Evolutionary conservation across 352 stramenopile genomes (phyloP).

Genomic region (Pythium scleroteichum): DNA sequence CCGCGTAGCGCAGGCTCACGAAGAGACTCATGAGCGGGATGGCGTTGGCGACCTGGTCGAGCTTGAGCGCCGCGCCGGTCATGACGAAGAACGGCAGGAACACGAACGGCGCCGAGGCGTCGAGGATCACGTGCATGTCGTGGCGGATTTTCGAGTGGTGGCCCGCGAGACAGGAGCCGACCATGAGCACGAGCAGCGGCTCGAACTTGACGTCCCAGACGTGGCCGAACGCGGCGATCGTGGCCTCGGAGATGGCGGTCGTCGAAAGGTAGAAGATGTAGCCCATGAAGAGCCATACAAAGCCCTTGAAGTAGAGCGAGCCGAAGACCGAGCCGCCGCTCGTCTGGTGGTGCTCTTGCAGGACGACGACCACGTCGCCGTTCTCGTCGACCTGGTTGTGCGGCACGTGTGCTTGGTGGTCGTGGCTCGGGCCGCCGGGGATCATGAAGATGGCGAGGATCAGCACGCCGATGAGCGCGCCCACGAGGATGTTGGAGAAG

Average conservation of each 20-base stretch:
- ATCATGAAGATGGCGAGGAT: conserved; percentile 68
- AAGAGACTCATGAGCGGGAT: conserved; percentile 72
- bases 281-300: conserved; percentile 62
- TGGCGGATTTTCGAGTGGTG: conserved; percentile 64
- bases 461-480: conserved; percentile 39
- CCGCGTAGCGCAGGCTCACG: conserved; percentile 50
- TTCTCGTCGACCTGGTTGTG: conserved; percentile 25
- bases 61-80: conserved; percentile 63
- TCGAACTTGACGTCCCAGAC: conserved; percentile 77
- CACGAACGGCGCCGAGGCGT: conserved; percentile 65
- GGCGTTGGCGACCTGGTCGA: conserved; percentile 57
- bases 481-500: conserved; percentile 53
- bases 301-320: conserved; percentile 64
- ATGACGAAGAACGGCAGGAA: conserved; percentile 82
- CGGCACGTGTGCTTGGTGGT: conserved; percentile 27
- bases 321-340: conserved; percentile 21
- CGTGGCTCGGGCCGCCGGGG: conserved; percentile 39
- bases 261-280: conserved; percentile 66
- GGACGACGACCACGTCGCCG: conserved; percentile 11
- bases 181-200: conserved; percentile 67
- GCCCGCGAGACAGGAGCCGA: conserved; percentile 58
- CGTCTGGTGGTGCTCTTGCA: conserved; percentile 5
- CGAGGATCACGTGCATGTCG: conserved; percentile 79
- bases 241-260: conserved; percentile 44
- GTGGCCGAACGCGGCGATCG: conserved; percentile 44